Conservation (phyloP, 2,329 filamentous ascomycete genomes). For the Ophiostoma sp. region DNA sequence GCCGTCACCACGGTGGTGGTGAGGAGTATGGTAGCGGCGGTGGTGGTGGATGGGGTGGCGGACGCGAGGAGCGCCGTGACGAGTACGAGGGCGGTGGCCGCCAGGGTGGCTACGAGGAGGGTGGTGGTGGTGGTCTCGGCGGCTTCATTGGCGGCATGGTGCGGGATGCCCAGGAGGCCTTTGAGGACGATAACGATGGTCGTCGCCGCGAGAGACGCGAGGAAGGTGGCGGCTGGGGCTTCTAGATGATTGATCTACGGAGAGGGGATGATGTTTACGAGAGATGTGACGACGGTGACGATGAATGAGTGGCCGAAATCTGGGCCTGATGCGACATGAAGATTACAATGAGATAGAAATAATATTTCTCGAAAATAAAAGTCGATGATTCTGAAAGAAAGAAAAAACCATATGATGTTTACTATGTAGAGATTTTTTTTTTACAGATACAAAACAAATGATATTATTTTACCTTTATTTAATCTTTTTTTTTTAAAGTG, state of each 20-base stretch:
- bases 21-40: constrained; percentile 27
- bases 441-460: background rate
- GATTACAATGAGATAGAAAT: background rate
- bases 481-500: background rate
- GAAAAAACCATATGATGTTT: background rate
- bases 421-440: background rate
- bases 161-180: constrained; percentile 30
- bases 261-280: background rate
- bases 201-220: constrained; percentile 30
- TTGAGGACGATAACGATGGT: constrained; percentile 31
- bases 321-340: background rate
- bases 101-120: background rate
- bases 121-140: background rate
- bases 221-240: constrained; percentile 19
- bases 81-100: constrained; percentile 17
- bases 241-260: background rate
- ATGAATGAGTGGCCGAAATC: background rate
- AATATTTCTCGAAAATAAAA: background rate
- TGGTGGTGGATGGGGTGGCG: constrained; percentile 26
- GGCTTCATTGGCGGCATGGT: constrained; percentile 31
- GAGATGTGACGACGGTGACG: background rate
- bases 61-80: constrained; percentile 26
- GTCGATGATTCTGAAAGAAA: background rate
- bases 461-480: no score
- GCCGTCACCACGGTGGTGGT: background rate